Base-by-base conservation (phyloP, 306 rosid genomes). In the Datisca glomerata region DNA sequence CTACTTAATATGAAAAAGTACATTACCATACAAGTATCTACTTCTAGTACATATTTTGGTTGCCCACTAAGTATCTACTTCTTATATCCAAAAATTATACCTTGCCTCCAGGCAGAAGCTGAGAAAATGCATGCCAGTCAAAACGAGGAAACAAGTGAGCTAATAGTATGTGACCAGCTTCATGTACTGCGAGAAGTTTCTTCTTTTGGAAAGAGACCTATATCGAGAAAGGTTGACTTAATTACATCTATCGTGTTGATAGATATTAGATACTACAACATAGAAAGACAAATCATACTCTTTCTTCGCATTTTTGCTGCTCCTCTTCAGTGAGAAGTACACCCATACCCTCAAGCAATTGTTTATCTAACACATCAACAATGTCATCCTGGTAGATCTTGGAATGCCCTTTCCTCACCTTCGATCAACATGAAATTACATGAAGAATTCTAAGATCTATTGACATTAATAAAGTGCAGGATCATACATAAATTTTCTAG, bases 101-200 rank as follows among this genome's bases (percentile, higher is more conserved):
- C 95, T 89, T 89, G 47, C 98, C 98, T 59, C 93, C 95, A 8
- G 95, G 98, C 43, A 84, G 72, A 69, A 89, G 98, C 75, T 89
- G 98, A 18, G 98, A 89, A 74, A 89, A 89, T 49, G 98, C 98
- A 64, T 84, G 98, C 93, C 91, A 89, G 65, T 89, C 95, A 67
- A 74, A 89, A 67, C 65, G 81, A 47, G 98, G 98, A 78, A 84
- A 89, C 59, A 89, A 57, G 61, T 89, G 95, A 58, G 98, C 98
- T 49, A 89, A 71, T 49, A 80, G 68, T 45, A 89, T 57, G 66
- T 84, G 95, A 48, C 95, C 95, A 60, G 98, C 98, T 75, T 89
- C 98, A 71, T 84, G 98, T 12, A 89, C 95, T 58, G 95, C 92
- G 66, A 89, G 73, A 70, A 89, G 70, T 72, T 73, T 77, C 70